Evolutionary conservation across 164 flowering plant genomes (phyloP).

Genomic region (Echeveria elegans): DNA sequence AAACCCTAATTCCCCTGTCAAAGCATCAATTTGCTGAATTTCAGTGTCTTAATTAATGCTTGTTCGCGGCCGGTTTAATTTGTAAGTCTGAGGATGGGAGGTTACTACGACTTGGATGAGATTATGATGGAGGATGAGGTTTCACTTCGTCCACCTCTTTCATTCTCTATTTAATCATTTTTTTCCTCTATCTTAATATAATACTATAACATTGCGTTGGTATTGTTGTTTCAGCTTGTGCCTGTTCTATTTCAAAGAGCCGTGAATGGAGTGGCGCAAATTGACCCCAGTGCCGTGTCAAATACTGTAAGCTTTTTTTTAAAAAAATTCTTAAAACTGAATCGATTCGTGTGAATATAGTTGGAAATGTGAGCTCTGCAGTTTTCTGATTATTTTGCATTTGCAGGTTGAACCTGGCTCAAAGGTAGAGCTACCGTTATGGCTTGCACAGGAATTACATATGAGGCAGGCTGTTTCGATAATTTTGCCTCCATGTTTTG

Average conservation of each 20-base stretch:
- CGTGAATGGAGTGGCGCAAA: slow-evolving; percentile 67
- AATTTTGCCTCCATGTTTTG: slow-evolving; percentile 55
- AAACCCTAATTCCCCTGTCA: not conserved
- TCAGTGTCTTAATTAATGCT: not conserved
- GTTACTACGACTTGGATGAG: slow-evolving; percentile 66
- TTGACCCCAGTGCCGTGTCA: slow-evolving; percentile 77
- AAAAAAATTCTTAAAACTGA: not conserved
- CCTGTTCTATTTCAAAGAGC: slow-evolving; percentile 61
- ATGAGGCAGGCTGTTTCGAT: slow-evolving; percentile 52
- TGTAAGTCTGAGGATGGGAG: slow-evolving; percentile 30
- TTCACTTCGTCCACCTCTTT: not conserved
- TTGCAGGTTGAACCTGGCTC: slow-evolving; percentile 79
- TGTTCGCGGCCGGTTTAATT: not conserved
- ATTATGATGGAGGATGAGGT: slow-evolving; percentile 85
- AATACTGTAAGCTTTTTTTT: slow-evolving; percentile 34
- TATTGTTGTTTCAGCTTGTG: slow-evolving; percentile 30
- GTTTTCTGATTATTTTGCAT: not conserved
- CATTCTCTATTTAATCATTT: too few relatives aligned
- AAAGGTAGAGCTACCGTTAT: slow-evolving; percentile 78
- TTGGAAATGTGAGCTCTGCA: not conserved
- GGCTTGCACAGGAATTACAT: slow-evolving; percentile 82
- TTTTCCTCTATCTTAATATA: too few relatives aligned
- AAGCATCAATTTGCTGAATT: too few relatives aligned
- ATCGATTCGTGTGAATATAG: too few relatives aligned
- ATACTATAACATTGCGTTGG: not conserved